Percentiles rank a stretch among this genome's conserved stretches.
Evolutionary conservation across 176 grass and related monocot genomes (phyloP).

Genomic region (Oryza rufipogon): DNA sequence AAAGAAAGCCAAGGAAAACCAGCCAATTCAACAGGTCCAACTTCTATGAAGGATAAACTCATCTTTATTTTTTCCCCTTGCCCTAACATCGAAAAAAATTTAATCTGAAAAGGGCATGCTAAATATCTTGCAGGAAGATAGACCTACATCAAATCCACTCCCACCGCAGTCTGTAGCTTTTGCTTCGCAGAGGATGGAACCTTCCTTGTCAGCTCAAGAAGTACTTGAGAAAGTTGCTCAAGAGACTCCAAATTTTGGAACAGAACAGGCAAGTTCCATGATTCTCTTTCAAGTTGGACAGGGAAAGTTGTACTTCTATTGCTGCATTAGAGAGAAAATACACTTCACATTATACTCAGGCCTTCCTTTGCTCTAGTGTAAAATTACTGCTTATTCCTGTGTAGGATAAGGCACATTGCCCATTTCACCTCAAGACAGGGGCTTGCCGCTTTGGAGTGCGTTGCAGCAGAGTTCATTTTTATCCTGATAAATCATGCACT

Average conservation of each 20-base stretch:
- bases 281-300: slow-evolving; percentile 18
- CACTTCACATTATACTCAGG: background rate
- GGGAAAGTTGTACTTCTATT: slow-evolving; percentile 15
- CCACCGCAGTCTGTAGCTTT: slow-evolving; percentile 73
- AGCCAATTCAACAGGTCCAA: slow-evolving; percentile 53
- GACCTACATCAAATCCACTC: slow-evolving; percentile 90
- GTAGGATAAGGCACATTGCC: slow-evolving; percentile 96
- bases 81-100: slow-evolving; percentile 4
- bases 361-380: slow-evolving; percentile 20
- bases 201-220: slow-evolving; percentile 74
- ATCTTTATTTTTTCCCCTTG: slow-evolving; percentile 7
- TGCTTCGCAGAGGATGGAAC: slow-evolving; percentile 54
- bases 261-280: slow-evolving; percentile 69
- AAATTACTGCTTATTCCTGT: slow-evolving; percentile 36
- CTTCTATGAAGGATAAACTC: slow-evolving; percentile 27
- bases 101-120: slow-evolving; percentile 24
- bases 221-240: slow-evolving; percentile 90
- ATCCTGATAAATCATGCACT: slow-evolving; percentile 91
- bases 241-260: slow-evolving; percentile 97
- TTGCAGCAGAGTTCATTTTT: slow-evolving; percentile 93
- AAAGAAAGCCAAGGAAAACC: slow-evolving; percentile 56
- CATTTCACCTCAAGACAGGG: slow-evolving; percentile 94
- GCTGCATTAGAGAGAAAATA: slow-evolving; percentile 9
- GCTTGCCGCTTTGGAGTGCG: slow-evolving; percentile 86
- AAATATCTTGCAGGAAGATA: slow-evolving; percentile 77